These are phyloP conservation scores for Liriodendron chinense DNA, from an alignment of 164 flowering plant genomes.

Conservation along the genomic window DNA sequence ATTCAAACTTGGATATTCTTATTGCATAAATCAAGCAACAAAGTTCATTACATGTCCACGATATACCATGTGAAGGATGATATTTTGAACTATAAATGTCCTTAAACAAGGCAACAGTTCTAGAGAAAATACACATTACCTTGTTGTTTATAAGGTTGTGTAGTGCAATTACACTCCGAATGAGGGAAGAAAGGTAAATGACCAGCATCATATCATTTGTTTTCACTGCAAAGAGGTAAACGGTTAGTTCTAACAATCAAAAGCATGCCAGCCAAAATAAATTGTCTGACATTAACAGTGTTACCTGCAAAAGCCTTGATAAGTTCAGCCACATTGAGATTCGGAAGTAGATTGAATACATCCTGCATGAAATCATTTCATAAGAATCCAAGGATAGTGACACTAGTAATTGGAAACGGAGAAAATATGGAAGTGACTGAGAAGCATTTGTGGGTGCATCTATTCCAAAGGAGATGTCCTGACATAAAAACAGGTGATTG, in stretches of 20 bases:
- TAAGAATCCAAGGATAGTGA: not conserved
- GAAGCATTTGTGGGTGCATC: too few species aligned
- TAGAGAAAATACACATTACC: constrained; percentile 35
- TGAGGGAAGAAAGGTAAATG: constrained; percentile 90
- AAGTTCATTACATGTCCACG: not conserved
- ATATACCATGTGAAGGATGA: not conserved
- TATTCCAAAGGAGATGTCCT: too few species aligned
- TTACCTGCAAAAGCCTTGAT: constrained; percentile 88
- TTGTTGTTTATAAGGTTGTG: constrained; percentile 96
- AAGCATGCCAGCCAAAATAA: too few species aligned
- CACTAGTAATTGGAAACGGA: too few species aligned
- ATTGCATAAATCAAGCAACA: not conserved
- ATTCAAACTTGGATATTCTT: not conserved
- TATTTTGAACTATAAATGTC: not conserved
- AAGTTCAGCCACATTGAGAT: constrained; percentile 81
- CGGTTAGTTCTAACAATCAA: not conserved
- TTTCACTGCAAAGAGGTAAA: constrained; percentile 52
- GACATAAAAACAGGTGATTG: too few species aligned
- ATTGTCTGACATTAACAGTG: not conserved
- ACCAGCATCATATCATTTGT: constrained; percentile 99
- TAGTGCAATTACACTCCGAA: constrained; percentile 92
- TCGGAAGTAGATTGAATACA: constrained; percentile 92
- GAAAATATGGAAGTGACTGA: too few species aligned
- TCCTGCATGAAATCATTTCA: constrained; percentile 45
- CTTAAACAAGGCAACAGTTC: not conserved